Base-by-base conservation (phyloP, 768 basidiomycete genomes). In the Pisolithus marmoratus region DNA sequence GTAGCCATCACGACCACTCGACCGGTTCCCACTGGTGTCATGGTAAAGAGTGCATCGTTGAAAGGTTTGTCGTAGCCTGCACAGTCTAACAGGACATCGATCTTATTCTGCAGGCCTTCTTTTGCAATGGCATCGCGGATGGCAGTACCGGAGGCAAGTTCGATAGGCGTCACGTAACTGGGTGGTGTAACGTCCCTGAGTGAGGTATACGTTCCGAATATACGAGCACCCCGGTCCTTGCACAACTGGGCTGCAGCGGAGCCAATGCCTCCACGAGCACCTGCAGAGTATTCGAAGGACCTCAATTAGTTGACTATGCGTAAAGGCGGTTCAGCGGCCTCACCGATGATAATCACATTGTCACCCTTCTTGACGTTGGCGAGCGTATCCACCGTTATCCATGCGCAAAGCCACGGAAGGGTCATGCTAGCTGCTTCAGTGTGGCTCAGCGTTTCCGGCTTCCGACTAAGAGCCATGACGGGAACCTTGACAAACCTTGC, bases 381-480 rank as follows among this genome's bases (percentile, higher is more conserved):
- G 14, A 70, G 69, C 15, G 58, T 69, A 9, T 71, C 54, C 12
- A 69, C 66, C 1, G 67, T 68, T 57, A 70, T 71, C 69, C 69
- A 69, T 7, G 69, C 69, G 48, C 67, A 69, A 23, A 70, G 58
- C 67, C 69, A 70, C 0, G 60, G 60, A 6, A 69, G 68, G 0
- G 67, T 65, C 60, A 69, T 67, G 41, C 67, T 71, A 14, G 60
- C 67, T 5, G 67, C 69, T 36, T 59, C 46, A 26, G 12, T 9
- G 20, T 69, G 69, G 26, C 50, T 58, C 27, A 69, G 37, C 1
- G 49, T 54, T 48, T 56, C 24, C 6, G 69, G 67, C 43, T 70
- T 69, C 46, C 60, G 67, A 48, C 67, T 69, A 15, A 69, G 53
- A 6, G 51, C 65, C 5, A 49, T 44, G 29, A 70, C 17, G 1